Base-by-base conservation (phyloP, 139 green algal species). In the Micromonas pusilla region DNA sequence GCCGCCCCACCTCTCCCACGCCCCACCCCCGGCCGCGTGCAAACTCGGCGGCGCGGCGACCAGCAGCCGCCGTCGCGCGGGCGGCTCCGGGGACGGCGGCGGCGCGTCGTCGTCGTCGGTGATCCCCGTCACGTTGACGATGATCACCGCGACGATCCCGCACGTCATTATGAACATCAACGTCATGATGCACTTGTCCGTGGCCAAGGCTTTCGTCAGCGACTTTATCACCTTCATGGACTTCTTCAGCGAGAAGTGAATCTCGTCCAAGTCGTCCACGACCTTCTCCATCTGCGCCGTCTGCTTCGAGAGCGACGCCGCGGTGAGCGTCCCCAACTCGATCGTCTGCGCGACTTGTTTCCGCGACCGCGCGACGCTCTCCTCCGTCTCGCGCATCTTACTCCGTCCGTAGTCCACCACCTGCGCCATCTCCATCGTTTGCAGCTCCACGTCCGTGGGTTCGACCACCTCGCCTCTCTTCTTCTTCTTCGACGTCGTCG, bases 201-300 rank as follows among this genome's bases (percentile, higher is more conserved):
- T 83, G 30, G 79, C 79, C 25, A 79, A 38, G 26, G 63, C 60
- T 33, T 33, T 28, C 64, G 70, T 83, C 20, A 83, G 66, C 9
- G 79, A 70, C 38, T 52, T 63, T 9, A 83, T 64, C 3, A 81
- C 32, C 30, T 63, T 66, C 20, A 63, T 62, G 20, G 70, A 66
- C 45, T 78, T 82, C 36, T 79, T 79, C n/a, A 83, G 16, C 0
- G 53, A 76, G 64, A 83, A 83, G 1, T 83, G 70, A 62, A 83
- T 79, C 25, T 83, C 79, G 62, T 83, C 79, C 1, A 83, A 39
- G 34, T 83, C 79, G 39, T 79, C 65, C 70, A 75, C 71, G 6
- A 83, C 57, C 28, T 34, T 20, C 26, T 79, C 70, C 2, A 83
- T 72, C 60, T 83, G 71, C 33, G 66, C 19, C 63, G 79, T 83